These are phyloP conservation scores for Neckera pumila DNA, from an alignment of 225 moss, liverwort and hornwort genomes.

Conservation along the genomic window DNA sequence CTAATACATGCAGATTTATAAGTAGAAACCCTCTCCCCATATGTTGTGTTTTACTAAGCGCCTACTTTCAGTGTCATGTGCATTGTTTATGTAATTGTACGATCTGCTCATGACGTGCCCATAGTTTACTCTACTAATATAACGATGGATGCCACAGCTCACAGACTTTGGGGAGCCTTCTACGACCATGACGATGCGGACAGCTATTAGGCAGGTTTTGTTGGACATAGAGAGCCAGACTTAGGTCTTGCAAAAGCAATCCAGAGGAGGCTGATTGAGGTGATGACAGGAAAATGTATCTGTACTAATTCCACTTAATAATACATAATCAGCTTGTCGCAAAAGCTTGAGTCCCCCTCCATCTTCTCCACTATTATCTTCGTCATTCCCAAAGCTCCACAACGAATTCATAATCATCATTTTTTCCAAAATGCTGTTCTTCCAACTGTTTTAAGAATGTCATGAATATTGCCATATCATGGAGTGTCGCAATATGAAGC, in stretches of 20 bases:
- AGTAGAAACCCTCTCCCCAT: not conserved
- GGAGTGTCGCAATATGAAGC: not conserved
- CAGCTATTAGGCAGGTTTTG: slow-evolving; percentile 13
- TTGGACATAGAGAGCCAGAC: not conserved
- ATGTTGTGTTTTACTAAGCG: not conserved
- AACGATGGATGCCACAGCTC: slow-evolving; percentile 1
- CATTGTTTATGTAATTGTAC: not conserved
- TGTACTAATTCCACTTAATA: not conserved
- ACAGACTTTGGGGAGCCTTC: not conserved
- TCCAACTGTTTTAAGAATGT: not conserved
- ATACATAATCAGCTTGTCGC: not conserved
- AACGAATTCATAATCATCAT: too few relatives aligned
- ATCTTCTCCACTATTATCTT: not conserved
- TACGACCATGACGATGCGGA: not conserved
- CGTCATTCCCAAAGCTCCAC: not conserved
- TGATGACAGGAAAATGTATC: not conserved
- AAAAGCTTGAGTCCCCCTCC: not conserved
- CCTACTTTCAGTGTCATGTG: not conserved
- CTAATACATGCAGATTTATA: not conserved
- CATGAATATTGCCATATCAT: too few relatives aligned
- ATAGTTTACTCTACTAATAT: not conserved
- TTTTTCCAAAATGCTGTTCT: not conserved
- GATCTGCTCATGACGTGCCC: not conserved
- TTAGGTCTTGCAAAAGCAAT: not conserved
- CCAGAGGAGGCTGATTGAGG: not conserved